Percentiles rank a stretch among this genome's conserved stretches.
These are phyloP conservation scores for Canavalia ensiformis DNA, from an alignment of 306 rosid species.

Conservation along the genomic window DNA sequence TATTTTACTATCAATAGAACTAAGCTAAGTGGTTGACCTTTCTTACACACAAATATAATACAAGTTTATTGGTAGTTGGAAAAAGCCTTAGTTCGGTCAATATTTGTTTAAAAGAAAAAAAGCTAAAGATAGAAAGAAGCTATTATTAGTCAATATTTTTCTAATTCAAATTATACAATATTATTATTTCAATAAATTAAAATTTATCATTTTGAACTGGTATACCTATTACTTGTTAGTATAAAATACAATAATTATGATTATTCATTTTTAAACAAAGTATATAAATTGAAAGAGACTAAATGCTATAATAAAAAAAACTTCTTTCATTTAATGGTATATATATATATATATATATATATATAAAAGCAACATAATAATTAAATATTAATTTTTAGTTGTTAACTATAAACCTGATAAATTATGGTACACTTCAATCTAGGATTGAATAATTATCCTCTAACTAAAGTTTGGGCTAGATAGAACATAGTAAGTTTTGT, in stretches of 20 bases:
- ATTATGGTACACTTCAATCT: neutral
- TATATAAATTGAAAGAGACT: too few species aligned
- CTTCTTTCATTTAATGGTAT: neutral
- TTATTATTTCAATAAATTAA: neutral
- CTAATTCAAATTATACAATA: neutral
- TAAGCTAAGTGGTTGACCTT: constrained; percentile 10
- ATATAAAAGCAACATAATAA: too few species aligned
- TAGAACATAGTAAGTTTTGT: neutral
- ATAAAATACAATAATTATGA: neutral
- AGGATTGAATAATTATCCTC: constrained; percentile 6
- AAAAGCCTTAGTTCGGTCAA: neutral
- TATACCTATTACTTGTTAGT: neutral
- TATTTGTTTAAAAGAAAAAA: neutral
- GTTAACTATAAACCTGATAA: neutral
- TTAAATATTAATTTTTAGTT: too few species aligned
- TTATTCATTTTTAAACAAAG: neutral
- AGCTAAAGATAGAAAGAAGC: neutral
- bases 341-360: neutral
- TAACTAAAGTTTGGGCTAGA: neutral
- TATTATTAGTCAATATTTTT: neutral
- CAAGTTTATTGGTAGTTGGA: neutral
- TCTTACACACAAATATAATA: constrained; percentile 14
- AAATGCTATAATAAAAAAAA: neutral
- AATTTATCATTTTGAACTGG: neutral
- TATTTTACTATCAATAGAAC: neutral